Percentiles rank a stretch among this genome's conserved stretches.
Conservation (phyloP, 1,284 basidiomycete species). For the Neolentinus lepideus region DNA sequence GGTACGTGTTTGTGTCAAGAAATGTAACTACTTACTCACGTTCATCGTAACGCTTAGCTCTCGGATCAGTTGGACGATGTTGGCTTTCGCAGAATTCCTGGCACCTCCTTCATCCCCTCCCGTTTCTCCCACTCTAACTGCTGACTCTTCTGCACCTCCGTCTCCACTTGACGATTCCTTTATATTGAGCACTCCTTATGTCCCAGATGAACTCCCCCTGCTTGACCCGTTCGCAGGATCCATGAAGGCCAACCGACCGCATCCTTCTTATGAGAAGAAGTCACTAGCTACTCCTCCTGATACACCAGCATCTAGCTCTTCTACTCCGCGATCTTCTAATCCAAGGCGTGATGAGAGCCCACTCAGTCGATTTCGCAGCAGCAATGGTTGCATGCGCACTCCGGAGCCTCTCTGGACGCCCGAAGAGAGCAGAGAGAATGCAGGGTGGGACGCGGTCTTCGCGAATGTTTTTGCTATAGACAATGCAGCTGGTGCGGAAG, state of each 20-base stretch:
- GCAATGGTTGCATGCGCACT: not conserved
- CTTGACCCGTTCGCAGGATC: not conserved
- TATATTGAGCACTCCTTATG: not conserved
- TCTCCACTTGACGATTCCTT: not conserved
- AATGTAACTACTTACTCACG: no score
- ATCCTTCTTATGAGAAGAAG: not conserved
- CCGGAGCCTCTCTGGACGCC: not conserved
- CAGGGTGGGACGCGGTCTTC: slow-evolving; percentile 34
- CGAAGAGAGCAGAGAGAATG: slow-evolving; percentile 20
- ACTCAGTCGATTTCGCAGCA: not conserved
- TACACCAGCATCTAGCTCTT: not conserved
- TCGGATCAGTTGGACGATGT: no score
- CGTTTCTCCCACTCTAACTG: not conserved
- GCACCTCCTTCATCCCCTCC: not conserved
- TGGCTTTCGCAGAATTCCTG: no score
- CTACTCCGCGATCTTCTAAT: not conserved
- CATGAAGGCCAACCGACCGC: not conserved
- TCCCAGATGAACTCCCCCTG: not conserved
- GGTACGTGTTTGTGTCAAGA: no score
- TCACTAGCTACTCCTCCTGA: not conserved
- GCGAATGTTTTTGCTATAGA: slow-evolving; percentile 28
- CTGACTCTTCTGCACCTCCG: not conserved
- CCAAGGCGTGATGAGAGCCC: not conserved
- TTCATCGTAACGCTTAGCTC: no score
- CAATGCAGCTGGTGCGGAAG: slow-evolving; percentile 6